Evolutionary conservation across 495 filamentous ascomycete species (phyloP).

Genomic region (Talaromyces proteolyticus): DNA sequence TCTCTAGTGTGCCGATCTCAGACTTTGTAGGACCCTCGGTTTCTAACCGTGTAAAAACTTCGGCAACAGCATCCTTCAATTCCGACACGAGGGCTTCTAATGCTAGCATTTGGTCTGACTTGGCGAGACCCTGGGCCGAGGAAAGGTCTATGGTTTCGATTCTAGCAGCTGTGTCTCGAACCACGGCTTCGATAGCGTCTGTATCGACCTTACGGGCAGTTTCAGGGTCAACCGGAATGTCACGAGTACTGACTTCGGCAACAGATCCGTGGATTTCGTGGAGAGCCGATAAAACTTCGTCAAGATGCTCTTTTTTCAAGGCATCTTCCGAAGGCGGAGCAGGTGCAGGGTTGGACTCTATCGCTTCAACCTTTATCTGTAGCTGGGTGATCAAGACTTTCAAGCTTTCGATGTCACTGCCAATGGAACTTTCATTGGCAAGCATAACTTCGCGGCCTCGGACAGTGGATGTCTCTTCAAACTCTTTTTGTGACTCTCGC

Average conservation of each 20-base stretch:
- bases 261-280: constrained; percentile 55
- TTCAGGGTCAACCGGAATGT: constrained; percentile 27
- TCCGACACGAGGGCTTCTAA: constrained; percentile 66
- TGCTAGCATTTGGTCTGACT: constrained; percentile 68
- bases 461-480: constrained; percentile 31
- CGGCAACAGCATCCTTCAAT: constrained; percentile 61
- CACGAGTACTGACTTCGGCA: constrained; percentile 32
- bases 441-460: constrained; percentile 53
- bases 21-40: constrained; percentile 62
- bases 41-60: constrained; percentile 52
- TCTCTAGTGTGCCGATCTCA: constrained; percentile 69
- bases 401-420: constrained; percentile 74
- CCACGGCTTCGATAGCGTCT: constrained; percentile 80
- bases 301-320: constrained; percentile 54
- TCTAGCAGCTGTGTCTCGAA: constrained; percentile 76
- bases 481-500: constrained; percentile 41
- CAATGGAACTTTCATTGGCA: constrained; percentile 41
- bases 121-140: constrained; percentile 50
- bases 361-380: constrained; percentile 73
- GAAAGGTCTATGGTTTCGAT: constrained; percentile 73
- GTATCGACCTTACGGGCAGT: constrained; percentile 67
- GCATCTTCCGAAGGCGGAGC: constrained; percentile 34
- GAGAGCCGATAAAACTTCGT: constrained; percentile 50
- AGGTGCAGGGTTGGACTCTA: constrained; percentile 54
- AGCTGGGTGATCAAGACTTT: constrained; percentile 77